Evolutionary conservation across 331 rosid genomes (phyloP), one percentile per base, ranked within the genome.

Genomic region (Pyracantha coccinea): DNA sequence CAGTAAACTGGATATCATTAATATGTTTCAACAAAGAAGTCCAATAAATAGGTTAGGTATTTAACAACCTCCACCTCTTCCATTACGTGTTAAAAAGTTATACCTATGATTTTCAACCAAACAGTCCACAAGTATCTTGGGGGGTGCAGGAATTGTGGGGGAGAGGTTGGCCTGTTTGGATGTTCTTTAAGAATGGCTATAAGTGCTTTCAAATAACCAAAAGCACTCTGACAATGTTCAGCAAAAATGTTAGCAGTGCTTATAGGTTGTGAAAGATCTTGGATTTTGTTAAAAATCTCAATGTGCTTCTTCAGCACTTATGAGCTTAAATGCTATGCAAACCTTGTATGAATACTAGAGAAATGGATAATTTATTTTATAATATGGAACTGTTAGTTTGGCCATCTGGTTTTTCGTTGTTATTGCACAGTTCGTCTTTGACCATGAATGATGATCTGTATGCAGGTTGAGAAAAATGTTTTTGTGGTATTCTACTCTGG

Each of bases 381-480:
- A 47, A 64, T 67, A 20, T 54, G 41, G 45, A 2, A 20, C 66
- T 75, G 12, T 75, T 67, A 5, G 0, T 53, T 66, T 64, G 71
- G 24, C 66, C 44, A 31, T 76, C 24, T 7, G 55, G 64, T 74
- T 85, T 53, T 20, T 27, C 54, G 32, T 57, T 47, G 61, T 72
- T 38, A 25, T 60, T 81, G 2, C 35, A 25, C 25, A 27, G 4
- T 81, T 67, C 61, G 31, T 68, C 66, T 84, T 25, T 59, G 69
- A 80, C 76, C 67, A 10, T 54, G 75, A 66, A 62, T 84, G 70
- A 54, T 70, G 41, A 72, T 75, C 11, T 77, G 20, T 16, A 16
- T 50, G 75, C 92, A 94, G 99, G 71, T 88, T 69, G 99, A 94
- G 82, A 94, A 94, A 86, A 94, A 94, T 84, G 99, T 94, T 71